Base-by-base conservation (phyloP, 345 rosid genomes). In the Arabidopsis suecica region DNA sequence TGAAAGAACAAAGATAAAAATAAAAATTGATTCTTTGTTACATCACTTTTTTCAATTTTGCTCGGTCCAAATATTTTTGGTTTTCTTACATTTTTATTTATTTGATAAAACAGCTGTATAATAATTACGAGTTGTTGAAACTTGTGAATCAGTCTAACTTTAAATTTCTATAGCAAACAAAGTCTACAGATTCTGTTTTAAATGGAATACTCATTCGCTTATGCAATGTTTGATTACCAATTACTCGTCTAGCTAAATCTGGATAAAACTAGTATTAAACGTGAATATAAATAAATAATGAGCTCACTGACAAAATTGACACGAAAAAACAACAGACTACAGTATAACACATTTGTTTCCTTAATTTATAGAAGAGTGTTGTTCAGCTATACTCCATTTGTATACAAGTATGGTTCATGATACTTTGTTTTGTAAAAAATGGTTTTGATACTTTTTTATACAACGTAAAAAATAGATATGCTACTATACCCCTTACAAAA, bases 21-120 rank as follows among this genome's bases (percentile, higher is more conserved):
- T 22, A 33, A 1, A 33, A 13, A 51, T 9, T 10, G 10, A 75
- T 59, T 50, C 37, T 59, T 34, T 59, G 6, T 69, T 68, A 25
- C 51, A 54, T 58, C 78, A 74, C 61, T 41, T 57, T 65, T 48
- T 66, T 38, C 59, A 23, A 25, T 16, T 36, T 65, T 47, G 53
- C 65, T 73, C 58, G 58, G 65, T 64, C 70, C 70, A 55, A 48
- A 0, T 53, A 41, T 16, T 4, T 48, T 60, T 22, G 6, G 10
- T 60, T 34, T 33, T 20, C 33, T n/a, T 38, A 71, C 49, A 44
- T 25, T 41, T 10, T 41, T 11, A n/a, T 40, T 5, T 9, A 40
- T 38, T 12, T 7, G 6, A 36, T 37, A 67, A 28, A 28, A 13
- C 32, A 51, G 34, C 59, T 48, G 69, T 65, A 65, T 65, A 32